These are phyloP conservation scores for Leersia perrieri DNA, from an alignment of 176 grass and related monocot genomes.

Conservation along the genomic window DNA sequence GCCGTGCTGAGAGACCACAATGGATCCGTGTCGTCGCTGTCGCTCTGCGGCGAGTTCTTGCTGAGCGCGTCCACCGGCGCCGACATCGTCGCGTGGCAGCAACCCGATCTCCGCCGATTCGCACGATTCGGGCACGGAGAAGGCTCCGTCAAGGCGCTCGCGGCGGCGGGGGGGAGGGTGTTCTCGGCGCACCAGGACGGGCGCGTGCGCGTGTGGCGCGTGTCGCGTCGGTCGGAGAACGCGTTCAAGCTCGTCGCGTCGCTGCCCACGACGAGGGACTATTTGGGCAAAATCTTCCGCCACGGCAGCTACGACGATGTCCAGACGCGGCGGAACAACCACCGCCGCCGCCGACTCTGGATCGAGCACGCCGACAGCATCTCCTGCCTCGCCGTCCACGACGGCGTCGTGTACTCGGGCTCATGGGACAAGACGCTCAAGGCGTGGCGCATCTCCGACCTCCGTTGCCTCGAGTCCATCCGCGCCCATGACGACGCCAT, in stretches of 20 bases:
- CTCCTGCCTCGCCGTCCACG: constrained; percentile 88
- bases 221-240: constrained; percentile 68
- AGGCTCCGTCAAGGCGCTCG: constrained; percentile 87
- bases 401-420: constrained; percentile 61
- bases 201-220: constrained; percentile 83
- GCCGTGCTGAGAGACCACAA: constrained; percentile 60
- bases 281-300: constrained; percentile 59
- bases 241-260: constrained; percentile 71
- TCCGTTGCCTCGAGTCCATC: constrained; percentile 86
- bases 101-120: constrained; percentile 78
- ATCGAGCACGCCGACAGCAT: constrained; percentile 98
- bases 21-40: constrained; percentile 70
- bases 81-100: constrained; percentile 88
- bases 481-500: constrained; percentile 92
- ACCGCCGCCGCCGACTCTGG: constrained; percentile 69
- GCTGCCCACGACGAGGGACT: constrained; percentile 75
- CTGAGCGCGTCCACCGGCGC: constrained; percentile 73
- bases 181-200: constrained; percentile 96
- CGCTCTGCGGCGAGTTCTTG: constrained; percentile 88
- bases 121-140: constrained; percentile 62
- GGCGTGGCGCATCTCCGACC: constrained; percentile 79
- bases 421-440: constrained; percentile 95
- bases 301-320: constrained; percentile 85
- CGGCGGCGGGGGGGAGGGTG: constrained; percentile 44
- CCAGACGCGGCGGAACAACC: constrained; percentile 48